Base-by-base conservation (phyloP, 2,329 filamentous ascomycete species). In the Westerdykella aurantiaca region DNA sequence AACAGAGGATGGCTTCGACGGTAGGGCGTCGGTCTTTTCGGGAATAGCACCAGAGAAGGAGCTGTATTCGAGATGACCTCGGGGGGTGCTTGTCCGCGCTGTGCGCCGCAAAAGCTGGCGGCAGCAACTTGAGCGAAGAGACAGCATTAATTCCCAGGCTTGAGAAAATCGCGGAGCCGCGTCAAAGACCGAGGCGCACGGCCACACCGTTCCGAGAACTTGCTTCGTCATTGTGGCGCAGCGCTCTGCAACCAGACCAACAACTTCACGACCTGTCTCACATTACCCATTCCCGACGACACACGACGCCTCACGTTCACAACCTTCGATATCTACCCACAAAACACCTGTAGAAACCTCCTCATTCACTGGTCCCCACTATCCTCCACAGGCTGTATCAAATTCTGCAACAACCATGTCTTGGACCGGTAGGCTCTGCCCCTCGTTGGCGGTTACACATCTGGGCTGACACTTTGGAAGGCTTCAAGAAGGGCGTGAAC, bases 401-500 rank as follows among this genome's bases (percentile, higher is more conserved):
- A 29, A 10, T 12, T 29, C 9, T 29, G 25, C 18, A 35, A 18
- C 5, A 53, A 53, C 49, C 55, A 70, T 70, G 68, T 69, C 67
- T 41, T 70, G 68, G 83, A 82, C 83, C 72, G 82, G 82, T 85
- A 59, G 50, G 61, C 44, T 41, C 46, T 29, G 31, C 39, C n/a
- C 23, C 38, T 31, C n/a, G 29, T 29, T 34, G 33, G 52, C 18
- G 34, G 42, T 37, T 13, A 47, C 35, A 43, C 37, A 5, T 16
- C 2, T 31, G 46, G 23, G 11, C 61, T 67, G 41, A 64, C 50
- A 35, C 18, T 22, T 22, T n/a, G 49, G 31, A 61, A 86, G 85
- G 85, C 53, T 91, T 89, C 75, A 89, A 93, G 76, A 95, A 95
- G 71, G 94, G 94, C 82, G 90, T 97, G 76, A 91, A 93, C 77